Evolutionary conservation across 1,284 basidiomycete genomes (phyloP).

Genomic region (Cystobasidium sp.): DNA sequence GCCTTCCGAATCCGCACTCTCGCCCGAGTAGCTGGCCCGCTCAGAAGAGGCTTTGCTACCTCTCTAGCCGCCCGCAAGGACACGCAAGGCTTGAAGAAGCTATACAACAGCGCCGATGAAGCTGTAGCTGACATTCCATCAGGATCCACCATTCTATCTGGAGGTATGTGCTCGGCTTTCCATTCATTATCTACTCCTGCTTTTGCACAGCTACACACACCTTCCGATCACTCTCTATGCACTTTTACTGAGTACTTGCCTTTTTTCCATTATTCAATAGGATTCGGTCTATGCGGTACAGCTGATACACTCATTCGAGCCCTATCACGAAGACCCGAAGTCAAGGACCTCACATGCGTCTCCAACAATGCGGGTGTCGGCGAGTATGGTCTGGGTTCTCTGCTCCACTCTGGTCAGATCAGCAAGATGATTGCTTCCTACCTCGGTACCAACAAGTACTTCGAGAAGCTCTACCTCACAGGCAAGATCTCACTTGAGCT

Average conservation of each 20-base stretch:
- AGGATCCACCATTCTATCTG: constrained; percentile 76
- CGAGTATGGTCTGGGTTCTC: constrained; percentile 75
- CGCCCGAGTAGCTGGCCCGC: constrained; percentile 28
- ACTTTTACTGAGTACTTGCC: neutral
- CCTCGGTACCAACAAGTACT: constrained; percentile 56
- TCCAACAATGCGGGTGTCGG: constrained; percentile 88
- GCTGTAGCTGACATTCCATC: constrained; percentile 80
- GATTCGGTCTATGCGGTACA: constrained; percentile 66
- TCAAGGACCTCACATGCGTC: constrained; percentile 75
- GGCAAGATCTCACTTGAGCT: constrained; percentile 84
- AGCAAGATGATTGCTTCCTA: constrained; percentile 71
- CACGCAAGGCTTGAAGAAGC: constrained; percentile 64
- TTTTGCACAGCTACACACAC: neutral
- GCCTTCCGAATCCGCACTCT: constrained; percentile 32
- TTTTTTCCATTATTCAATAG: constrained; percentile 57
- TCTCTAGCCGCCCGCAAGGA: constrained; percentile 38
- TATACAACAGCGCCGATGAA: constrained; percentile 77
- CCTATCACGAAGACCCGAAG: constrained; percentile 71
- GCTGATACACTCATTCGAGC: constrained; percentile 83
- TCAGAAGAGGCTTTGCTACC: constrained; percentile 36
- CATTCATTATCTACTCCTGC: neutral
- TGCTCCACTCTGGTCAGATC: constrained; percentile 65
- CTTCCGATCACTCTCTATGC: neutral
- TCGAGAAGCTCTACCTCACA: constrained; percentile 69
- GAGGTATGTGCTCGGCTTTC: constrained; percentile 63